These are phyloP conservation scores for Euptelea pleiosperma DNA, from an alignment of 164 flowering plant species.

Conservation along the genomic window DNA sequence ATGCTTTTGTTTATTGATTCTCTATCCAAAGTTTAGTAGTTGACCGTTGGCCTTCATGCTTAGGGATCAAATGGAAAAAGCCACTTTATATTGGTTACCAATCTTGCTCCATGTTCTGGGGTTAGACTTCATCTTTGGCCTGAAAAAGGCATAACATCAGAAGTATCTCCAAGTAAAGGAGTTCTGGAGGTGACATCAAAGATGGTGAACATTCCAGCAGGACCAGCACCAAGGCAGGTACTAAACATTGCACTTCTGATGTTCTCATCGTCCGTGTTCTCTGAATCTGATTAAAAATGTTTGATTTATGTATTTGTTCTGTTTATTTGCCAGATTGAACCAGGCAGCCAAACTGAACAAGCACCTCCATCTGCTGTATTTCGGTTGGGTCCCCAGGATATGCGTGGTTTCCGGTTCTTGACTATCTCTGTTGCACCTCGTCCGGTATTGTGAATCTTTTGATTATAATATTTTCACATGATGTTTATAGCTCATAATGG, in stretches of 20 bases:
- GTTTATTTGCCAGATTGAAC: constrained; percentile 65
- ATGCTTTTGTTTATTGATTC: background rate
- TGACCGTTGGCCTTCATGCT: constrained; percentile 7
- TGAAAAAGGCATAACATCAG: constrained; percentile 55
- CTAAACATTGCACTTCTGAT: constrained; percentile 11
- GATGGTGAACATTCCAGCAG: constrained; percentile 88
- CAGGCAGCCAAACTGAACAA: constrained; percentile 98
- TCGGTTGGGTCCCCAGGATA: constrained; percentile 59
- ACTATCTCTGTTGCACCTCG: constrained; percentile 96
- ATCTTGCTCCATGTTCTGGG: constrained; percentile 95
- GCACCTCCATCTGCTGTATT: constrained; percentile 90
- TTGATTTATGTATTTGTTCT: background rate
- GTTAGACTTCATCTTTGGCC: constrained; percentile 94
- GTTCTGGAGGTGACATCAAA: constrained; percentile 80
- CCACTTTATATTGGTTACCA: constrained; percentile 89
- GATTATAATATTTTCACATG: background rate
- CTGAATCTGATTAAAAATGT: too few relatives aligned
- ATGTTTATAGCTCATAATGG: too few relatives aligned
- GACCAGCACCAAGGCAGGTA: constrained; percentile 98
- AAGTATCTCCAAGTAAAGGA: constrained; percentile 41
- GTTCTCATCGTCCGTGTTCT: too few relatives aligned
- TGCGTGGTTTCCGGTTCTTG: constrained; percentile 84
- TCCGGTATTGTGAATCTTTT: constrained; percentile 49
- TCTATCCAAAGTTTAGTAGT: background rate
- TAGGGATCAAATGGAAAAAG: constrained; percentile 73